Evolutionary conservation across 2,329 filamentous ascomycete species (phyloP).

Genomic region (Stachybotrys chartarum): DNA sequence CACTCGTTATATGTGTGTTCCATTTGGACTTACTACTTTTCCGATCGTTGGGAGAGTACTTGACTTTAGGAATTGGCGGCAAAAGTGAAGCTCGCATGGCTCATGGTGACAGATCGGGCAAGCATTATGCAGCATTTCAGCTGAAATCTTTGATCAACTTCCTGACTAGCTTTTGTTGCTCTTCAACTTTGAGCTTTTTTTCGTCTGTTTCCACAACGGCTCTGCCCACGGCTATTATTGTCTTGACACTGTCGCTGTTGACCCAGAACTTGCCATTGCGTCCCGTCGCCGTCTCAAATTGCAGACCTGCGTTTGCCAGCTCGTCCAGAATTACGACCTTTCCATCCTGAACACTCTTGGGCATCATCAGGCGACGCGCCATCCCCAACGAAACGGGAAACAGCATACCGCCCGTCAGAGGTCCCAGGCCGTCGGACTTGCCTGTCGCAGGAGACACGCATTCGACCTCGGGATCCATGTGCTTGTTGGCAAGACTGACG

Average conservation of each 20-base stretch:
- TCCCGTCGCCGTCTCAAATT: conserved; percentile 90
- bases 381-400: conserved; percentile 75
- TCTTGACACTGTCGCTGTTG: conserved; percentile 66
- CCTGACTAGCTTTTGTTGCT: conserved; percentile 64
- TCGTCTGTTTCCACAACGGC: conserved; percentile 75
- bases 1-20: no score
- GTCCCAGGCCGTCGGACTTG: conserved; percentile 81
- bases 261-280: conserved; percentile 93
- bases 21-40: no score
- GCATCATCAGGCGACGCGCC: conserved; percentile 70
- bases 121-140: conserved; percentile 18
- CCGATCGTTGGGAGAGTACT: no score
- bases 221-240: conserved; percentile 69
- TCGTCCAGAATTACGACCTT: conserved; percentile 71
- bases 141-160: conserved; percentile 54
- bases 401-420: conserved; percentile 77
- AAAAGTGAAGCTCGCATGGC: neutral
- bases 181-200: conserved; percentile 52
- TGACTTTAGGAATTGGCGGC: no score
- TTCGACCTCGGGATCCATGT: conserved; percentile 85
- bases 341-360: conserved; percentile 52
- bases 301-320: conserved; percentile 65
- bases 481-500: conserved; percentile 67
- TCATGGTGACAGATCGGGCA: neutral
- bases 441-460: conserved; percentile 83